Percentiles rank a stretch among this genome's conserved stretches.
These are phyloP conservation scores for Graphiopsis chlorocephala DNA, from an alignment of 2,329 filamentous ascomycete genomes.

Conservation along the genomic window DNA sequence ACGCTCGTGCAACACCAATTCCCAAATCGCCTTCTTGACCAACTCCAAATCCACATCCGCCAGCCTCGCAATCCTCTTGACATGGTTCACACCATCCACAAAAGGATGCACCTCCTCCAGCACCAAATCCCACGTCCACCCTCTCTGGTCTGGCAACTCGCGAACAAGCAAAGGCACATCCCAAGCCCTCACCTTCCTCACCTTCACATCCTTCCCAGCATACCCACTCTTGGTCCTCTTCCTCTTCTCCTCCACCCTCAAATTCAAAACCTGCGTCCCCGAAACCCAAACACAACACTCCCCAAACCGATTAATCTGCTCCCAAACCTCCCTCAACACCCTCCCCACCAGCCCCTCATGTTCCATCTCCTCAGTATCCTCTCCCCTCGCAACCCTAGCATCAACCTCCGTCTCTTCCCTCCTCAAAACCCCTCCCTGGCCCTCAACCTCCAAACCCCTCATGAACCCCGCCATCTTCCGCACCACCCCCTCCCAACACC, in stretches of 20 bases:
- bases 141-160: conserved; percentile 49
- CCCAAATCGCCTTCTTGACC: conserved; percentile 79
- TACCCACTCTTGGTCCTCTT: not conserved
- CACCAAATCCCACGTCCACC: conserved; percentile 72
- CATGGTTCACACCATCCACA: conserved; percentile 87
- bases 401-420: conserved; percentile 45
- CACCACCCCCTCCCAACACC: conserved; percentile 72
- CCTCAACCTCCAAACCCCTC: conserved; percentile 84
- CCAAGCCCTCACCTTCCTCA: conserved; percentile 77
- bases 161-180: conserved; percentile 81
- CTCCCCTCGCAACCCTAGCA: conserved; percentile 18
- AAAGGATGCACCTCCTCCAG: conserved; percentile 75
- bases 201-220: conserved; percentile 43
- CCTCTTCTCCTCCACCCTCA: conserved; percentile 21
- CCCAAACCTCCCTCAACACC: conserved; percentile 81
- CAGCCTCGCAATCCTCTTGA: conserved; percentile 78
- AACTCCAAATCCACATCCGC: conserved; percentile 85
- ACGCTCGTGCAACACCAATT: conserved; percentile 90
- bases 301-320: conserved; percentile 94
- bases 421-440: conserved; percentile 67
- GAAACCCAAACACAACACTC: conserved; percentile 60
- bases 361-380: conserved; percentile 26
- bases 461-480: conserved; percentile 81
- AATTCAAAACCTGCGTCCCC: conserved; percentile 28
- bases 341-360: conserved; percentile 46